phyloP scores from a whole-genome alignment of 495 filamentous ascomycete genomes.

The Aspergillus steynii region DNA sequence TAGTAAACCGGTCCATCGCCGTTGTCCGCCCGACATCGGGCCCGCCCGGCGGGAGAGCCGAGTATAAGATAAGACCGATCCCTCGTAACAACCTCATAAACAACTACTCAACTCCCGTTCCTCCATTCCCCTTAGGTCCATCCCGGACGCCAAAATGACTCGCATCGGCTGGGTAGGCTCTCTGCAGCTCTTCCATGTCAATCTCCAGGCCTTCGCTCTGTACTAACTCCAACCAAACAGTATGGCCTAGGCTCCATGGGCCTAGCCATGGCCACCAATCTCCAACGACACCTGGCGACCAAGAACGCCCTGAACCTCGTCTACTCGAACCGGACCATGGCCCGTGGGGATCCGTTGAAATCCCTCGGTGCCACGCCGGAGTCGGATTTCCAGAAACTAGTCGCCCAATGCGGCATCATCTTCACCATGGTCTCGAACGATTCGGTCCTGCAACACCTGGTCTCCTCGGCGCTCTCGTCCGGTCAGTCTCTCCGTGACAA shows the following conservation, averaged over 20 bases:
- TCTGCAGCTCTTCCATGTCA: background rate
- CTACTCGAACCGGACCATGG: slow-evolving; percentile 48
- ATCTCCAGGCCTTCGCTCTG: slow-evolving; percentile 7
- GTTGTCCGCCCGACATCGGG: slow-evolving; percentile 23
- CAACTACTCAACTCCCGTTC: background rate
- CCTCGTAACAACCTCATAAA: background rate
- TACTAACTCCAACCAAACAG: slow-evolving; percentile 17
- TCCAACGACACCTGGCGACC: slow-evolving; percentile 43
- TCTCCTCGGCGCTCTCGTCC: slow-evolving; percentile 33
- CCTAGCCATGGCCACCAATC: slow-evolving; percentile 50
- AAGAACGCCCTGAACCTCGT: slow-evolving; percentile 38
- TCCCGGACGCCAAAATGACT: slow-evolving; percentile 27
- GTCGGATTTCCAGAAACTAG: slow-evolving; percentile 35
- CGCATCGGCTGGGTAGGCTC: slow-evolving; percentile 42
- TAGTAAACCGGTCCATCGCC: slow-evolving; percentile 1
- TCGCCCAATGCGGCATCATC: slow-evolving; percentile 42
- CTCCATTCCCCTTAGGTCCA: no score
- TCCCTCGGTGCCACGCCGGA: slow-evolving; percentile 37
- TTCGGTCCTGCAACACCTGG: slow-evolving; percentile 36
- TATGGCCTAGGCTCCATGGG: slow-evolving; percentile 52
- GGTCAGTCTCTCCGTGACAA: slow-evolving; percentile 41
- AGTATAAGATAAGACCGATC: background rate
- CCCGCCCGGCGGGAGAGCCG: slow-evolving; percentile 9
- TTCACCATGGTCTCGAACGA: slow-evolving; percentile 52
- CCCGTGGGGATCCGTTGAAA: slow-evolving; percentile 38